Evolutionary conservation across 2,329 filamentous ascomycete species (phyloP).

Genomic region (Alternaria hordeiaustralica): DNA sequence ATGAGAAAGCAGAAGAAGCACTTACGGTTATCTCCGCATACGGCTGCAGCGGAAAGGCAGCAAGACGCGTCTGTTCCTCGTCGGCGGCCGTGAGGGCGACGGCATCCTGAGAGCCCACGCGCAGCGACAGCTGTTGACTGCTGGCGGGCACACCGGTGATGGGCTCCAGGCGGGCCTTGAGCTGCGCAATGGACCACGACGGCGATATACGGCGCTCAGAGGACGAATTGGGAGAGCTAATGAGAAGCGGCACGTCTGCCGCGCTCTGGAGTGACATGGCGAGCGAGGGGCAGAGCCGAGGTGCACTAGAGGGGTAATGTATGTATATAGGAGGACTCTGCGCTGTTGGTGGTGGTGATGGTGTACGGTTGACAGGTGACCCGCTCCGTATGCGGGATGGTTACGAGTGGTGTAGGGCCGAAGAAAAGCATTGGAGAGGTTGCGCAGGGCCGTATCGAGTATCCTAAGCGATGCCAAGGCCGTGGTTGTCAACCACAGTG

Average conservation of each 20-base stretch:
- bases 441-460: slow-evolving; percentile 10
- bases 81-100: slow-evolving; percentile 72
- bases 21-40: slow-evolving; percentile 84
- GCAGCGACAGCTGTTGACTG: slow-evolving; percentile 77
- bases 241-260: slow-evolving; percentile 76
- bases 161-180: slow-evolving; percentile 88
- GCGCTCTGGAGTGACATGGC: slow-evolving; percentile 54
- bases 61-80: slow-evolving; percentile 73
- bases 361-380: slow-evolving; percentile 20
- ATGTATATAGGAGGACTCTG: slow-evolving; percentile 2
- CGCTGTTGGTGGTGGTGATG: slow-evolving; percentile 10
- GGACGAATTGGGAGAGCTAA: slow-evolving; percentile 76
- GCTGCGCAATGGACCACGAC: slow-evolving; percentile 83
- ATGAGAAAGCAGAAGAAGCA: slow-evolving; percentile 39
- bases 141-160: slow-evolving; percentile 89
- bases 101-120: slow-evolving; percentile 66
- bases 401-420: slow-evolving; percentile 17
- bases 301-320: slow-evolving; percentile 11
- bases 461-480: slow-evolving; percentile 32
- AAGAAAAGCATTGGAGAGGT: slow-evolving; percentile 4
- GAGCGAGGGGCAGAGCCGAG: slow-evolving; percentile 6
- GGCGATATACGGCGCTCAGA: slow-evolving; percentile 92
- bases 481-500: slow-evolving; percentile 17
- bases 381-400: slow-evolving; percentile 17
- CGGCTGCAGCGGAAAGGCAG: slow-evolving; percentile 69